Evolutionary conservation across 306 rosid genomes (phyloP).

Genomic region (Cyamopsis tetragonoloba): DNA sequence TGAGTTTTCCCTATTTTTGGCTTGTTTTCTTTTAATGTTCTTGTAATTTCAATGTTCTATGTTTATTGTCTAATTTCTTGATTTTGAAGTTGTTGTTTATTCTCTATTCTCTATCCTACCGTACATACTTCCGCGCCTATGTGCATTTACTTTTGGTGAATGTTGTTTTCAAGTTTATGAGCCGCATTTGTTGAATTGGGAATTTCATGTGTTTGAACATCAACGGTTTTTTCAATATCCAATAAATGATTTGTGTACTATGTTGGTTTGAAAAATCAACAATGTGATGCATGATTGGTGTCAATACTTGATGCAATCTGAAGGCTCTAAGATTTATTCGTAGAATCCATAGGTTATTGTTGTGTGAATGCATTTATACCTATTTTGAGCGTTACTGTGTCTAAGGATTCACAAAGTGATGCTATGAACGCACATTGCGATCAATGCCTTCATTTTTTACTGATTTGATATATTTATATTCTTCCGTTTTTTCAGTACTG

Average conservation of each 20-base stretch:
- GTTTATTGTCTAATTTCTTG: neutral
- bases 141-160: neutral
- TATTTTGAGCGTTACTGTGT: conserved; percentile 11
- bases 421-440: neutral
- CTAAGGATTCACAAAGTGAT: conserved; percentile 15
- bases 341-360: neutral
- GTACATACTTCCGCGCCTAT: neutral
- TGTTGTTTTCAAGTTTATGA: neutral
- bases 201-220: neutral
- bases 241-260: neutral
- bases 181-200: conserved; percentile 3
- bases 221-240: neutral
- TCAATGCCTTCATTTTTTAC: neutral
- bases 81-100: neutral
- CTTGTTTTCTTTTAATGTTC: neutral
- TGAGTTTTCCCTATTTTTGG: neutral
- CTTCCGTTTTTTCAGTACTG: conserved; percentile 49
- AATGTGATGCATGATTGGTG: neutral
- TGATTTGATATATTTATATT: neutral
- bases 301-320: neutral
- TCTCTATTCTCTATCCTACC: neutral
- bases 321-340: neutral
- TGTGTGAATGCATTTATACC: conserved; percentile 9
- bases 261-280: neutral
- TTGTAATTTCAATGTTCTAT: neutral